These are phyloP conservation scores for Thalassiosira livingstoniorum DNA, from an alignment of 352 stramenopile species.

Conservation along the genomic window DNA sequence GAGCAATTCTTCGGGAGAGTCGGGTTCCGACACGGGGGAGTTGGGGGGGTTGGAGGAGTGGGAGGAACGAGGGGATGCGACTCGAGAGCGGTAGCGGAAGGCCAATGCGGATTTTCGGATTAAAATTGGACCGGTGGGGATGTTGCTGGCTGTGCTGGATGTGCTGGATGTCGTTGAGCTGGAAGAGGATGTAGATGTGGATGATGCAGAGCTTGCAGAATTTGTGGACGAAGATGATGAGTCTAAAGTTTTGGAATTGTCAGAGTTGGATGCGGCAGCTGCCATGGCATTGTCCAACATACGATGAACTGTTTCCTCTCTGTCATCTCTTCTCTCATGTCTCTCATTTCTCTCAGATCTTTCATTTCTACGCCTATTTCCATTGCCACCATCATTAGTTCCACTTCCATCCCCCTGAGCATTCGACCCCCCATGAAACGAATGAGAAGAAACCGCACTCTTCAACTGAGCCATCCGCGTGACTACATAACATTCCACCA, in stretches of 20 bases:
- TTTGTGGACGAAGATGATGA: too few relatives aligned
- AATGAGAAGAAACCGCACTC: conserved; percentile 31
- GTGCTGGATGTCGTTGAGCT: not conserved
- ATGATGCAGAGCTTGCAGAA: not conserved
- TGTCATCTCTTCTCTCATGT: too few relatives aligned
- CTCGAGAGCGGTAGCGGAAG: conserved; percentile 71
- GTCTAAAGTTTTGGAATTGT: not conserved
- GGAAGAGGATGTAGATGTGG: not conserved
- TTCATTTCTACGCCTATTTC: not conserved
- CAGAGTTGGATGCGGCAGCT: not conserved
- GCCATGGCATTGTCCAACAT: conserved; percentile 19
- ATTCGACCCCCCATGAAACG: not conserved
- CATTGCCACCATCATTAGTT: conserved; percentile 3
- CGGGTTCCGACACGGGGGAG: not conserved
- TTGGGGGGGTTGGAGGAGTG: not conserved
- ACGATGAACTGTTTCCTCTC: too few relatives aligned
- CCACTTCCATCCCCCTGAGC: not conserved
- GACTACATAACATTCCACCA: conserved; percentile 81
- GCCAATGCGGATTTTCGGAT: conserved; percentile 77
- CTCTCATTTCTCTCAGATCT: too few relatives aligned
- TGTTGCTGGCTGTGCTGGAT: conserved; percentile 10
- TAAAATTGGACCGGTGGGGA: conserved; percentile 41
- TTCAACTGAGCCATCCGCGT: conserved; percentile 64
- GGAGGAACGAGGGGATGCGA: conserved; percentile 20
- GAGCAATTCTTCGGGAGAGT: not conserved